Base-by-base conservation (phyloP, 352 stramenopile genomes). In the Pythium rhizo-oryzae region DNA sequence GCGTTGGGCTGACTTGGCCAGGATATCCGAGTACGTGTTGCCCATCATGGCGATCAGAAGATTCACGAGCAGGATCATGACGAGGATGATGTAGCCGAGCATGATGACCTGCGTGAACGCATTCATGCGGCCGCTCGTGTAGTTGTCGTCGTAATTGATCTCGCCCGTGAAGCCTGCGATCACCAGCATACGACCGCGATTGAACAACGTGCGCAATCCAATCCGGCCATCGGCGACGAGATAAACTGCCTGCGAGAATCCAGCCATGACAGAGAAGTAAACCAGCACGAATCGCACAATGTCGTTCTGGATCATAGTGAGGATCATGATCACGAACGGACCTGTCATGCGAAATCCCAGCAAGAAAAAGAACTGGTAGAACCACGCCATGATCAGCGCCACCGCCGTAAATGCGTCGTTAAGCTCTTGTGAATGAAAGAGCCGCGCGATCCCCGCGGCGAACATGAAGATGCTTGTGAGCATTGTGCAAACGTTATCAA, bases 11-110 rank as follows among this genome's bases (percentile, higher is more conserved):
- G 80, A 79, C 30, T 84, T 77, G 51, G 87, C 69, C n/a, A 87
- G 37, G 52, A 90, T 82, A 23, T 84, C 72, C 7, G 72, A 74
- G 57, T 90, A 90, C 25, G 80, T 87, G 67, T 90, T 89, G 13
- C 80, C 82, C 82, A 90, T 90, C 81, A 88, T 90, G 46, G 83
- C 81, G 21, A 91, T 89, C 0, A 90, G 77, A 37, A 90, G 51
- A 54, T 89, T 91, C 9, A 91, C 69, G 35, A 91, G 78, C 41
- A 90, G 67, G 24, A 88, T 88, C 72, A 85, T 81, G 56, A 87
- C 80, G 46, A 91, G 73, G 23, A 91, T 65, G 24, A 91, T 67
- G 67, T 91, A 91, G 7, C 68, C 69, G 33, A 91, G 46, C 64
- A 91, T 80, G 46, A 90, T 69, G 19, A 85, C 37, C 61, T 87